Evolutionary conservation across 208 protist genomes (phyloP), one percentile per base, ranked within the genome.

Genomic region (Leishmania turanica): DNA sequence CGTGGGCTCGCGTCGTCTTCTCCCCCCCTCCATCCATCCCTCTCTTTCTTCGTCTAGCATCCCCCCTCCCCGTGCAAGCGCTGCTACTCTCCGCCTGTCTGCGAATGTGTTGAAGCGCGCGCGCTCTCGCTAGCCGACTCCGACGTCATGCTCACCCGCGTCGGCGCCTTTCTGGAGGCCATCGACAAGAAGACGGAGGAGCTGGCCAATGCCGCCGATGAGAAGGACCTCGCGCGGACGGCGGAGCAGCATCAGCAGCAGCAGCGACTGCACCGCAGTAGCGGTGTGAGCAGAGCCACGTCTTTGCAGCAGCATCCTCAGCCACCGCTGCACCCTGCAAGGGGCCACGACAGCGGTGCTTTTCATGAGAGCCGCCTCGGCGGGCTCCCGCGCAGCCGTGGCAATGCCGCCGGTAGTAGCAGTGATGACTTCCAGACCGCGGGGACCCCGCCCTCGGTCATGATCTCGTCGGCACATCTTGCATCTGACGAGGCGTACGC

Each of bases 181-280:
- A 84, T 91, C n/a, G 87, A 89, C 62, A 79, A 89, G 31, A 82
- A 88, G 75, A 80, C 82, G 42, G 81, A 82, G 66, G 81, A 77
- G 75, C 76, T 82, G 68, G 82, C 77, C 42, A 72, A 84, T 65
- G 83, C 74, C 1, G 84, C 75, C 4, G 84, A 84, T 37, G 79
- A 82, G 49, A 34, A 82, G 19, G 78, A 78, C 62, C 64, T 80
- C 31, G 77, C 72, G 19, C 81, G 42, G 21, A 51, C 81, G 51
- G 45, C 53, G 27, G 45, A 70, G 24, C 60, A 73, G 31, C 80
- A 76, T 53, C 72, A 65, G 19, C 80, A 76, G 72, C 72, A 65
- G 19, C 34, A 49, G 19, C 76, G 45, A 24, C 81, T n/a, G 73
- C 49, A 34, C 5, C 66, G 15, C 60, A 64, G 47, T 54, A 78